phyloP scores from a whole-genome alignment of 148 eudicot species.

The Fallopia convolvulus region DNA sequence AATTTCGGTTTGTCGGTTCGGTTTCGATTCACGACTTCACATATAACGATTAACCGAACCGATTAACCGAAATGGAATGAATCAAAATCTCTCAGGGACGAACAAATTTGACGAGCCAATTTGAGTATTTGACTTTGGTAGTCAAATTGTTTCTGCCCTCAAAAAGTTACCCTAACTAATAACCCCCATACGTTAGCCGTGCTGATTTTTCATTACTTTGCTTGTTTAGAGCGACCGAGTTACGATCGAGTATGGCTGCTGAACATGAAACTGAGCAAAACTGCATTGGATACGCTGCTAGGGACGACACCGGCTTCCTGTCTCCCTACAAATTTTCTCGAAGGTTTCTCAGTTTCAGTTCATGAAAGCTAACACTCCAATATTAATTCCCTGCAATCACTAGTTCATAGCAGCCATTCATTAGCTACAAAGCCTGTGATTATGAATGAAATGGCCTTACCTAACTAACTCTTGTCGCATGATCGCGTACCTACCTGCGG shows the following conservation, averaged over 20 bases:
- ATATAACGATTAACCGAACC: too few relatives aligned
- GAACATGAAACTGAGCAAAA: slow-evolving; percentile 8
- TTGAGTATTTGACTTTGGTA: too few relatives aligned
- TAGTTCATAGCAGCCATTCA: too few relatives aligned
- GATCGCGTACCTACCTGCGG: slow-evolving; percentile 24
- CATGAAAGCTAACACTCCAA: neutral
- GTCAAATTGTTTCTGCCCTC: too few relatives aligned
- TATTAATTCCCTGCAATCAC: neutral
- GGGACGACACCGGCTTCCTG: slow-evolving; percentile 64
- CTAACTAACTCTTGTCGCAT: neutral
- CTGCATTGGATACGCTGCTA: slow-evolving; percentile 80
- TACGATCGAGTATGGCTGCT: slow-evolving; percentile 1
- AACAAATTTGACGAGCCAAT: too few relatives aligned
- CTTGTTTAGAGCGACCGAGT: neutral
- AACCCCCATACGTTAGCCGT: too few relatives aligned
- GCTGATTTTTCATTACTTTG: neutral
- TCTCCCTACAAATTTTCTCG: slow-evolving; percentile 70
- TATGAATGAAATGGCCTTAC: neutral
- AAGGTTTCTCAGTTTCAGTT: slow-evolving; percentile 27
- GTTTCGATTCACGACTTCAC: too few relatives aligned
- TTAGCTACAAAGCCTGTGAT: too few relatives aligned
- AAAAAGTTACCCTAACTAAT: too few relatives aligned
- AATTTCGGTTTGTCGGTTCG: too few relatives aligned
- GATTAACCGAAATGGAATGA: too few relatives aligned
- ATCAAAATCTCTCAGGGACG: too few relatives aligned